A percentile compares a stretch with the other conserved stretches of the same genome.
phyloP scores from a whole-genome alignment of 192 early-diverging fungal genomes.

The Chytriomyces sp. region DNA sequence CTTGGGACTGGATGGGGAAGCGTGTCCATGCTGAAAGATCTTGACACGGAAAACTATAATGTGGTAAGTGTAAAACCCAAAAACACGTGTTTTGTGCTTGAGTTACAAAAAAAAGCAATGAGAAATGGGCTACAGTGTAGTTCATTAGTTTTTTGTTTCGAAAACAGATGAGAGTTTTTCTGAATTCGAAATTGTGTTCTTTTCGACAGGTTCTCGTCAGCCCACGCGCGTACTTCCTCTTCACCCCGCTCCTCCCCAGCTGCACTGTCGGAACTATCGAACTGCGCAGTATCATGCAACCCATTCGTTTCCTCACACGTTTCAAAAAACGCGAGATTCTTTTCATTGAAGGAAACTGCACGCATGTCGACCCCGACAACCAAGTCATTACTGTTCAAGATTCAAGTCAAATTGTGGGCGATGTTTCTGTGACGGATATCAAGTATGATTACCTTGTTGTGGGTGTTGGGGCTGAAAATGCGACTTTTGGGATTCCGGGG shows the following conservation, averaged over 20 bases:
- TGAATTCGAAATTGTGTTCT: too few species aligned
- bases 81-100: too few species aligned
- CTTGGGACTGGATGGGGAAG: constrained; percentile 56
- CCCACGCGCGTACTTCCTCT: constrained; percentile 89
- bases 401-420: constrained; percentile 72
- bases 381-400: constrained; percentile 81
- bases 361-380: constrained; percentile 77
- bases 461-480: constrained; percentile 76
- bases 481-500: constrained; percentile 82
- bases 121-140: too few species aligned
- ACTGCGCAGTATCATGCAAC: constrained; percentile 83
- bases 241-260: constrained; percentile 58
- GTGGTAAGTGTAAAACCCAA: constrained; percentile 37
- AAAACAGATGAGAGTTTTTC: too few species aligned
- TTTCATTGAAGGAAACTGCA: constrained; percentile 91
- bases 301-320: constrained; percentile 85
- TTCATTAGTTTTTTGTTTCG: too few species aligned
- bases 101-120: too few species aligned
- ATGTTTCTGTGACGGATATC: constrained; percentile 60
- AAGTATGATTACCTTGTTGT: constrained; percentile 80
- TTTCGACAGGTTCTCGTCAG: constrained; percentile 66
- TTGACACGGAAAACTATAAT: constrained; percentile 81
- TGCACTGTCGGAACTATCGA: constrained; percentile 90
- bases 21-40: constrained; percentile 69
- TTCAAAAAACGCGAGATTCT: constrained; percentile 84